A percentile compares a stretch with the other conserved stretches of the same genome.
Conservation (phyloP, 2,329 filamentous ascomycete species). For the Tolypocladium paradoxum region DNA sequence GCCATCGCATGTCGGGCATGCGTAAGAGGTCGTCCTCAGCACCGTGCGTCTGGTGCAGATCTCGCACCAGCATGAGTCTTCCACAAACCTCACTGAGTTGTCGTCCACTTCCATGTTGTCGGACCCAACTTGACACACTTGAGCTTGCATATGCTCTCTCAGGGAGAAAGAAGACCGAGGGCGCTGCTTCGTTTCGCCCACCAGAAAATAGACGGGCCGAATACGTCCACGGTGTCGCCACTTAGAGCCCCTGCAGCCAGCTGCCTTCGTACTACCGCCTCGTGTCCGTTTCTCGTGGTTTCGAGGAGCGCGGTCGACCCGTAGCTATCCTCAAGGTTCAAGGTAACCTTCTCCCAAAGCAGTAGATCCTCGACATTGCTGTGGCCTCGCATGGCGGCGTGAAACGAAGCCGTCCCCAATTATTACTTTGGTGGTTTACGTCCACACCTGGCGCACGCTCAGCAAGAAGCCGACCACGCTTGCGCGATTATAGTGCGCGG, state of each 20-base stretch:
- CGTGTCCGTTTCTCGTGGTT: conserved; percentile 2
- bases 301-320: background rate
- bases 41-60: conserved; percentile 6
- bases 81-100: background rate
- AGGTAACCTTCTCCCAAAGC: background rate
- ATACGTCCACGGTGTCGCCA: background rate
- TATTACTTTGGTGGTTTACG: background rate
- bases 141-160: background rate
- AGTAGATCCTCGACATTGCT: background rate
- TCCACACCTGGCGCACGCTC: background rate
- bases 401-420: conserved; percentile 2
- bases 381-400: background rate
- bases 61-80: conserved; percentile 5
- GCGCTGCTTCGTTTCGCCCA: conserved; percentile 3
- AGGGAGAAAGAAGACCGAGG: background rate
- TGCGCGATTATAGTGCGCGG: conserved; percentile 1
- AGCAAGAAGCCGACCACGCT: conserved; percentile 1
- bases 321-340: background rate
- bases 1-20: conserved; percentile 5
- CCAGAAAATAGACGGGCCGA: conserved; percentile 1
- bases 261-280: background rate
- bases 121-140: background rate
- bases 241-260: background rate
- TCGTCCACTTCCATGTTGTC: background rate
- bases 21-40: background rate